Conservation (phyloP, 1,284 basidiomycete species). For the Marasmius tenuissimus region DNA sequence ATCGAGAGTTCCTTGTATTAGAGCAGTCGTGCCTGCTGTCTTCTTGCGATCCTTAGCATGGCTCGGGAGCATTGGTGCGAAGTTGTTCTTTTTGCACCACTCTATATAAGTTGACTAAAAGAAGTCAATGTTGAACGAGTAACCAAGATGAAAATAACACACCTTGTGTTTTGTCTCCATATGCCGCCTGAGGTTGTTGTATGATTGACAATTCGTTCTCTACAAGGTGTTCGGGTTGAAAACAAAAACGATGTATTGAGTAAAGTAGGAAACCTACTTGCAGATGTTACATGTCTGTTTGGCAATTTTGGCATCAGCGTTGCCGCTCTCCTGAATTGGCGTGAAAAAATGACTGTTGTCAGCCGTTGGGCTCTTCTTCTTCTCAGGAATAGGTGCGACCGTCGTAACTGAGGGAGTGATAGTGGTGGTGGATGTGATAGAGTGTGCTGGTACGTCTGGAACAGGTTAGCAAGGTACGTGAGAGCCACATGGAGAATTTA, state of each 20-base stretch:
- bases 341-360: conserved; percentile 1
- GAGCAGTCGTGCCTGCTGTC: background rate
- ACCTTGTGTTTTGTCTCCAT: conserved; percentile 16
- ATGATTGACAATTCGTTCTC: conserved; percentile 1
- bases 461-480: no score
- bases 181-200: conserved; percentile 13
- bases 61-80: conserved; percentile 19
- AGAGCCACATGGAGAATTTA: background rate
- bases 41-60: conserved; percentile 14
- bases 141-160: background rate
- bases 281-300: background rate
- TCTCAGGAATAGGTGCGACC: background rate
- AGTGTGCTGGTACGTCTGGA: background rate
- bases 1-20: conserved; percentile 8
- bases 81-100: conserved; percentile 18
- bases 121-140: background rate
- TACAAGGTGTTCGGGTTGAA: background rate
- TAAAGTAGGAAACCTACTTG: background rate
- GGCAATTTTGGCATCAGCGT: background rate
- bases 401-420: background rate
- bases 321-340: background rate
- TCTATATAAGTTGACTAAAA: conserved; percentile 14
- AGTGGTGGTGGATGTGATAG: background rate
- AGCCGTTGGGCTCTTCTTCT: background rate
- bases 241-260: background rate